These are phyloP conservation scores for Stereum hirsutum DNA, from an alignment of 1,284 basidiomycete genomes.

Conservation along the genomic window DNA sequence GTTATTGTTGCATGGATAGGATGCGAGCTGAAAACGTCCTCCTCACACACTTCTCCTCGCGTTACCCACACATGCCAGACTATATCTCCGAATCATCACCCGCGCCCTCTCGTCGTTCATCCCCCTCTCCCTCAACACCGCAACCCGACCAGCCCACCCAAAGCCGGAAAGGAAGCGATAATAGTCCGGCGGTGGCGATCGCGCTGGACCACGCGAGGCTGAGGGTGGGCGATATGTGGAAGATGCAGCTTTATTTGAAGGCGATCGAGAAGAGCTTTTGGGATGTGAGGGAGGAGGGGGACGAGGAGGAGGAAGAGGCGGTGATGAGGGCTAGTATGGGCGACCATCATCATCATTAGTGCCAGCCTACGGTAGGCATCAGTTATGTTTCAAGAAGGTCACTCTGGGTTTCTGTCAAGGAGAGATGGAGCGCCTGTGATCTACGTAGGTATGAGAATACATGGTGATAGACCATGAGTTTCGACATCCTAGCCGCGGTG, in stretches of 20 bases:
- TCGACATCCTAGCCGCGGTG: too few species aligned
- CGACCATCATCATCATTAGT: too few species aligned
- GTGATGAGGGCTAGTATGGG: constrained; percentile 6
- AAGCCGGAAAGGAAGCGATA: not conserved
- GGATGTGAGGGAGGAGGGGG: constrained; percentile 46
- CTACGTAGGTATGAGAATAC: too few species aligned
- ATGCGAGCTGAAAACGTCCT: constrained; percentile 81
- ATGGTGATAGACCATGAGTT: too few species aligned
- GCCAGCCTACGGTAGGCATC: too few species aligned
- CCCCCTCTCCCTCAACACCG: too few species aligned
- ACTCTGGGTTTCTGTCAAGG: too few species aligned
- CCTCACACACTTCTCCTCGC: constrained; percentile 92
- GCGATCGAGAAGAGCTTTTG: constrained; percentile 62
- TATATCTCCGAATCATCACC: too few species aligned
- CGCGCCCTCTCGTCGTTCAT: too few species aligned
- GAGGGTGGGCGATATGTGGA: constrained; percentile 73
- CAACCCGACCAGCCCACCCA: not conserved
- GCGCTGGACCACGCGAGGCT: constrained; percentile 79
- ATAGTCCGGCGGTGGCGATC: constrained; percentile 44
- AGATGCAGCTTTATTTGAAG: constrained; percentile 64
- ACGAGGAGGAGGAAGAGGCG: constrained; percentile 33
- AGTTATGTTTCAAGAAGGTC: too few species aligned
- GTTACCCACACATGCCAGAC: constrained; percentile 80
- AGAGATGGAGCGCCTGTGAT: too few species aligned
- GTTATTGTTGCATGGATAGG: constrained; percentile 24